phyloP scores from a whole-genome alignment of 73 alveolate species.

The Paramecium caudatum region DNA sequence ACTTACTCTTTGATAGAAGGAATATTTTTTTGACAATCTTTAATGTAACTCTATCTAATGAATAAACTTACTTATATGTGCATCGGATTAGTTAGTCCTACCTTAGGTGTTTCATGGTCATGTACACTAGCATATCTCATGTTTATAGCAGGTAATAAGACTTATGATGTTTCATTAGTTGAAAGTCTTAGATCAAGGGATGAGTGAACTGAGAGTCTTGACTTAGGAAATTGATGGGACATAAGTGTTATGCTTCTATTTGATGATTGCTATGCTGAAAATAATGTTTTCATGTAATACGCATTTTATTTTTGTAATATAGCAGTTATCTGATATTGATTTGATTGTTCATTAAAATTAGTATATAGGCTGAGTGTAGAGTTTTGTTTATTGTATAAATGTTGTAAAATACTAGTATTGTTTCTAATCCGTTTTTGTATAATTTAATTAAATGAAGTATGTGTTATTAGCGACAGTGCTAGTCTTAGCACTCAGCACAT shows the following conservation, averaged over 20 bases:
- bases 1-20: not conserved
- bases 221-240: not conserved
- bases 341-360: constrained; percentile 11
- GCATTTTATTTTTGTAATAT: constrained; percentile 11
- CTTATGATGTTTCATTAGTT: not conserved
- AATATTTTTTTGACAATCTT: not conserved
- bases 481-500: constrained; percentile 8
- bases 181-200: not conserved
- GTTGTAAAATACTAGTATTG: too few relatives aligned
- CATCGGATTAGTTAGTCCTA: too few relatives aligned
- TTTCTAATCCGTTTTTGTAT: constrained; percentile 52
- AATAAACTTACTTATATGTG: too few relatives aligned
- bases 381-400: too few relatives aligned
- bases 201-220: not conserved
- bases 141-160: not conserved
- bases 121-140: not conserved
- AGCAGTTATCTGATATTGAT: constrained; percentile 16
- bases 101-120: not conserved
- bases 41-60: not conserved
- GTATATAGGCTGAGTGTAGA: too few relatives aligned
- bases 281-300: too few relatives aligned
- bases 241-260: not conserved
- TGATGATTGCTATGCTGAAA: not conserved
- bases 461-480: constrained; percentile 23
- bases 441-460: constrained; percentile 42